Base-by-base conservation (phyloP, 129 eudicot species). In the Ambrosia trifida region DNA sequence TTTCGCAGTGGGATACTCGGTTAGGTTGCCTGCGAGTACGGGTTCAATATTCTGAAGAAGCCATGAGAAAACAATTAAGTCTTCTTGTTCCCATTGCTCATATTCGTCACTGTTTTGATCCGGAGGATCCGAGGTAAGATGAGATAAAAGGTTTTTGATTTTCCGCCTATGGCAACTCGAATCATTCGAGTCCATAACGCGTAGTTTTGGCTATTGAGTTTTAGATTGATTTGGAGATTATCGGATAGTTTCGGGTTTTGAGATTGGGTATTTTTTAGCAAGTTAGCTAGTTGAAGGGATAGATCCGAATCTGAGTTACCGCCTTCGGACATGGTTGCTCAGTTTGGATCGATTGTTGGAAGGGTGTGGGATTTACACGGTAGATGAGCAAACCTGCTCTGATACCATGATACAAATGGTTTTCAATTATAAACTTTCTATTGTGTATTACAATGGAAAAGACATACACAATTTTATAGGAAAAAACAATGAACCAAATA, bases 281-380 rank as follows among this genome's bases (percentile, higher is more conserved):
- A 19, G 32, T 60, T 13, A 11, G 66, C 66, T 3, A 58, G 44
- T 5, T 60, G 44, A 1, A 33, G 2, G 2, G 66, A 60, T 60
- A 60, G 13, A 12, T 32, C 44, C 9, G 9, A 31, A 13, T 1
- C 45, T 6, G 11, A 32, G 20, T 32, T 60, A 18, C 44, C 44
- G 19, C 14, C 44, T 60, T 32, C 66, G 20, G 66, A 3, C 66
- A 31, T 60, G 66, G 19, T 60, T 3, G 66, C 66, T 60, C 17
- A 4, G 64, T 30, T 24, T 1, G 51, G n/a, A 46, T 46, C 0
- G 14, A 24, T 24, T 24, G 28, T 24, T 24, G 14, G 14, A 9
- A 46, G 44, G 3, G 10, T 8, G 14, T 9, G 51, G 14, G 11
- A 12, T 2, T 46, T 11, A 46, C 13, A 46, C 14, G 51, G 51